These are phyloP conservation scores for Apium graveolens DNA, from an alignment of 129 eudicot species.

Conservation along the genomic window DNA sequence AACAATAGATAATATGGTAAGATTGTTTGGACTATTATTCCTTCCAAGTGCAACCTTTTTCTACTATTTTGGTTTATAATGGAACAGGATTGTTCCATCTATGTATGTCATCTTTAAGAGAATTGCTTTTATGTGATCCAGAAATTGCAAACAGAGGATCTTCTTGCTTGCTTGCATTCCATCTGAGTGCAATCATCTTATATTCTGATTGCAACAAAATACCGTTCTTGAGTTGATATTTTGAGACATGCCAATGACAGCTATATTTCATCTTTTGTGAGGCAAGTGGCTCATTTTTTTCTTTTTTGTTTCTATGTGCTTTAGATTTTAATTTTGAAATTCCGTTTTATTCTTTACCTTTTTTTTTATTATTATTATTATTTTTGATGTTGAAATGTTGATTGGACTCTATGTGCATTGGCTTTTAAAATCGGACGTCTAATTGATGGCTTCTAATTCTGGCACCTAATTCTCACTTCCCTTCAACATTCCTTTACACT, in stretches of 20 bases:
- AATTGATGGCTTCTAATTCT: neutral
- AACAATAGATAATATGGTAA: neutral
- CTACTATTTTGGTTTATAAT: neutral
- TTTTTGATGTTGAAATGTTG: neutral
- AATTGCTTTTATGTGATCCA: too few relatives aligned
- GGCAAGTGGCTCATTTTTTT: neutral
- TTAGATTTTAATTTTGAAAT: too few relatives aligned
- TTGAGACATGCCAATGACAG: neutral
- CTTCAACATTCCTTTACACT: neutral
- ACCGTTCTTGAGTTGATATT: neutral
- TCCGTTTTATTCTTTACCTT: neutral
- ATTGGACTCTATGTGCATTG: neutral
- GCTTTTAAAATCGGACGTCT: neutral
- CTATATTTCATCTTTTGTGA: neutral
- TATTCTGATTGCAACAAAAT: neutral
- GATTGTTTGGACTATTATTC: neutral
- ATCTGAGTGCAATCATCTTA: too few relatives aligned
- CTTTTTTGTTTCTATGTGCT: neutral
- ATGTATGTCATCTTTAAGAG: too few relatives aligned
- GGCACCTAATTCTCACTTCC: neutral
- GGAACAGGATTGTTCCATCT: neutral
- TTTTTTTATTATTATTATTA: too few relatives aligned
- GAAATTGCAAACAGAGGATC: too few relatives aligned
- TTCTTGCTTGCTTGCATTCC: too few relatives aligned
- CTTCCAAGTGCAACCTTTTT: neutral